A percentile compares a stretch with the other conserved stretches of the same genome.
phyloP scores from a whole-genome alignment of 441 rosid genomes.

The Raphanus hybrid region DNA sequence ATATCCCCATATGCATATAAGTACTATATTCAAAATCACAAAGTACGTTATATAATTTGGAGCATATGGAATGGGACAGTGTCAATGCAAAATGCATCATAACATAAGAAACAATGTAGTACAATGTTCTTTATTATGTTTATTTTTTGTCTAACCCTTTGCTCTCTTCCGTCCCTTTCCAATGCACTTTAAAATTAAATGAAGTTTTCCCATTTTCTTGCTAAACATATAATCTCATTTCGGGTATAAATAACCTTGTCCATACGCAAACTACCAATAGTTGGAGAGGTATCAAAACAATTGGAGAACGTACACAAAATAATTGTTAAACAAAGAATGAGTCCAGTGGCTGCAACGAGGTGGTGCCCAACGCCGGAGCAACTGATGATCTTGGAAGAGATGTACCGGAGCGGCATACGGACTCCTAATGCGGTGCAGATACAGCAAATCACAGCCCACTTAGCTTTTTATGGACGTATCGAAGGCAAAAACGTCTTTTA shows the following conservation, averaged over 20 bases:
- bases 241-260: slow-evolving; percentile 25
- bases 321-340: slow-evolving; percentile 44
- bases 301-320: slow-evolving; percentile 1
- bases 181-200: slow-evolving; percentile 17
- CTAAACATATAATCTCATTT: slow-evolving; percentile 20
- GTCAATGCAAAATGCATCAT: slow-evolving; percentile 27
- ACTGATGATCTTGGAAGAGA: slow-evolving; percentile 82
- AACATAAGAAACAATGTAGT: slow-evolving; percentile 34
- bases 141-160: slow-evolving; percentile 39
- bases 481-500: slow-evolving; percentile 77
- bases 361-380: slow-evolving; percentile 99
- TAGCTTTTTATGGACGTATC: slow-evolving; percentile 62
- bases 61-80: slow-evolving; percentile 29
- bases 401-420: slow-evolving; percentile 78
- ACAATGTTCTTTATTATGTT: slow-evolving; percentile 41
- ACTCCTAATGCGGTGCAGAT: slow-evolving; percentile 88
- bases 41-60: slow-evolving; percentile 24
- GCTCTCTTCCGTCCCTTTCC: slow-evolving; percentile 45
- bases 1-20: slow-evolving; percentile 23
- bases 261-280: slow-evolving; percentile 1
- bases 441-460: slow-evolving; percentile 80
- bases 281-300: background rate
- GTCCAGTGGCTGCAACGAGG: slow-evolving; percentile 73
- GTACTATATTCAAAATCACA: slow-evolving; percentile 15
- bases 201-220: slow-evolving; percentile 17